Evolutionary conservation across 2,329 filamentous ascomycete species (phyloP), one percentile per base, ranked within the genome.

Genomic region (Tolypocladium sp.): DNA sequence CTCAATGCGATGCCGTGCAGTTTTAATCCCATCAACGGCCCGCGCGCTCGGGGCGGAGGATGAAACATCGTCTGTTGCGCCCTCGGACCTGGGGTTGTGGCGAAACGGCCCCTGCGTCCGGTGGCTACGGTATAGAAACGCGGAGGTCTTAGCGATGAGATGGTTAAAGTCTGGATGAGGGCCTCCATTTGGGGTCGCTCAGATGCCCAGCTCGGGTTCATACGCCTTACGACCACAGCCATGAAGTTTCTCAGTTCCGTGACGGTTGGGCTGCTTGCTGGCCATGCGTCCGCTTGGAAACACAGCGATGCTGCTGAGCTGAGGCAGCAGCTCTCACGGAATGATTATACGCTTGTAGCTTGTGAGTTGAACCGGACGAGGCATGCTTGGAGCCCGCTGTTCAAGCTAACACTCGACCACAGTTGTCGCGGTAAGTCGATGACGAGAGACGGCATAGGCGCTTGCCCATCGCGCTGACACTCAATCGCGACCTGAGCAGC

Each of bases 311-410:
- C 55, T 5, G 41, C 51, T 12, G 59, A 57, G 22, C 55, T 64
- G 55, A 59, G 57, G 57, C 41, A 57, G 41, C 55, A 56, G 25
- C 46, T 68, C 4, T 40, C 49, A 25, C 56, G 57, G 8, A 63
- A 62, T 15, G 65, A 68, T 1, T 58, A 64, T 35, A 67, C 65
- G 0, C 61, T 74, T 2, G 64, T 72, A 40, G 71, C 71, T 17
- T 74, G 72, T 73, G 63, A 66, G 72, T 67, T 8, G 46, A 6
- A 20, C 15, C 15, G 8, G 17, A 27, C 13, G 25, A 44, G 33
- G 20, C n/a, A 9, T n/a, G n/a, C 20, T 37, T 57, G 38, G 38
- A 54, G 27, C 8, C 9, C 9, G 27, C 17, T 6, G 27, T 12
- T 12, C 8, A 20, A 17, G 37, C 20, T 52, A 20, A 44, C 42